Percentiles rank a stretch among this genome's conserved stretches.
These are phyloP conservation scores for Cordyceps militaris DNA, from an alignment of 2,329 filamentous ascomycete species.

Conservation along the genomic window DNA sequence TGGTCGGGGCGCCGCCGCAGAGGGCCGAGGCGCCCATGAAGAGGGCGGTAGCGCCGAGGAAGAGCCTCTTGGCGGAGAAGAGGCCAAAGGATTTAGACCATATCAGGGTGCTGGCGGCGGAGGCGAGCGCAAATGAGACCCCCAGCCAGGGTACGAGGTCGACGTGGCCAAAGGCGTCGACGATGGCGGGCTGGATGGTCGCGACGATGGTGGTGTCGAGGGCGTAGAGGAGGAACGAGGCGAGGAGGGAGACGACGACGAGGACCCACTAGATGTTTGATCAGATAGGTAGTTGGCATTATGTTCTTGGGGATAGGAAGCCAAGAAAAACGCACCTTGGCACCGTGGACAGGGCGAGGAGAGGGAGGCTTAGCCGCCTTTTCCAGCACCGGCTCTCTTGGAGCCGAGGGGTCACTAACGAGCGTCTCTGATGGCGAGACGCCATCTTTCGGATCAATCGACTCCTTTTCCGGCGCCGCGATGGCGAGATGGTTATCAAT, in stretches of 20 bases:
- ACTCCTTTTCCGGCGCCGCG: not conserved
- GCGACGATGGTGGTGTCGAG: slow-evolving; percentile 44
- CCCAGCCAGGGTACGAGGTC: slow-evolving; percentile 28
- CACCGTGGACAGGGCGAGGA: not conserved
- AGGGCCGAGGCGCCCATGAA: slow-evolving; percentile 24
- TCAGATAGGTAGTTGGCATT: too few species aligned
- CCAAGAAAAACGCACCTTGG: not conserved
- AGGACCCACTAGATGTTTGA: slow-evolving; percentile 12
- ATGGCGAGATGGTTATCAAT: not conserved
- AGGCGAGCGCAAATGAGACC: slow-evolving; percentile 31
- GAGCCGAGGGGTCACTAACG: not conserved
- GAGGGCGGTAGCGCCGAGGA: slow-evolving; percentile 16
- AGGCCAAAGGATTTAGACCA: slow-evolving; percentile 35
- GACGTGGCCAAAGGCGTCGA: slow-evolving; percentile 29
- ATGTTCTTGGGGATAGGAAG: too few species aligned
- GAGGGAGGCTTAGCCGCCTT: not conserved
- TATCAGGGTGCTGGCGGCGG: slow-evolving; percentile 28
- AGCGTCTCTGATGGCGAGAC: not conserved
- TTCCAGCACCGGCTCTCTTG: not conserved
- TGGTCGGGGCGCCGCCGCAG: slow-evolving; percentile 33
- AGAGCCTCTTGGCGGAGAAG: slow-evolving; percentile 37
- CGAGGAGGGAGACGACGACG: slow-evolving; percentile 16
- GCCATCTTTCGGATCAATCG: not conserved
- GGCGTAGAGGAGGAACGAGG: slow-evolving; percentile 31
- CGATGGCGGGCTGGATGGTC: slow-evolving; percentile 35